phyloP scores from a whole-genome alignment of 2,329 filamentous ascomycete species.

The Orbilia oligospora region DNA sequence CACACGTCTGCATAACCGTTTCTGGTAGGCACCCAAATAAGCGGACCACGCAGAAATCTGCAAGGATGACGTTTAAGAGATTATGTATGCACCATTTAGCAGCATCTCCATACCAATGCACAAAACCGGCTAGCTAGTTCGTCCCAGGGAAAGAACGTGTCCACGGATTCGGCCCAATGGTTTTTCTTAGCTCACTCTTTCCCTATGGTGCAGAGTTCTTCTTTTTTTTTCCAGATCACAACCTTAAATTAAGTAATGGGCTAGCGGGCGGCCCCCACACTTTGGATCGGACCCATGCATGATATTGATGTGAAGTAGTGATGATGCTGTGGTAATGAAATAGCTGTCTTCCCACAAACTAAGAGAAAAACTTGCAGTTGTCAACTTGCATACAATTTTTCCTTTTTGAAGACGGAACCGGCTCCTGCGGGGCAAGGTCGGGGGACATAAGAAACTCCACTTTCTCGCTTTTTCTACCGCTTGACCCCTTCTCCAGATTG shows the following conservation, averaged over 20 bases:
- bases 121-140: constrained; percentile 18
- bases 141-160: background rate
- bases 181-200: constrained; percentile 3
- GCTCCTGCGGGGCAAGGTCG: constrained; percentile 36
- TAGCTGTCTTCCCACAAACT: constrained; percentile 1
- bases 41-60: background rate
- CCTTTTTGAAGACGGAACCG: background rate
- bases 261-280: constrained; percentile 38
- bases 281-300: constrained; percentile 24
- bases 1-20: background rate
- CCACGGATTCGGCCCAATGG: constrained; percentile 18
- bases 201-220: constrained; percentile 22
- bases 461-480: constrained; percentile 1
- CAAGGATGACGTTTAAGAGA: background rate
- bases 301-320: constrained; percentile 14
- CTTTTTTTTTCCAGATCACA: constrained; percentile 38
- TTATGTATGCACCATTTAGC: too few relatives aligned
- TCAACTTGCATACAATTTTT: constrained; percentile 22
- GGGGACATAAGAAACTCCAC: constrained; percentile 14
- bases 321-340: background rate
- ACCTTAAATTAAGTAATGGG: constrained; percentile 49
- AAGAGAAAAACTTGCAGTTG: background rate
- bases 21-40: background rate
- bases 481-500: background rate
- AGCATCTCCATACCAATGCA: background rate